Percentiles rank a stretch among this genome's conserved stretches.
These are phyloP conservation scores for Psilocybe subaeruginosa DNA, from an alignment of 768 basidiomycete genomes.

Conservation along the genomic window DNA sequence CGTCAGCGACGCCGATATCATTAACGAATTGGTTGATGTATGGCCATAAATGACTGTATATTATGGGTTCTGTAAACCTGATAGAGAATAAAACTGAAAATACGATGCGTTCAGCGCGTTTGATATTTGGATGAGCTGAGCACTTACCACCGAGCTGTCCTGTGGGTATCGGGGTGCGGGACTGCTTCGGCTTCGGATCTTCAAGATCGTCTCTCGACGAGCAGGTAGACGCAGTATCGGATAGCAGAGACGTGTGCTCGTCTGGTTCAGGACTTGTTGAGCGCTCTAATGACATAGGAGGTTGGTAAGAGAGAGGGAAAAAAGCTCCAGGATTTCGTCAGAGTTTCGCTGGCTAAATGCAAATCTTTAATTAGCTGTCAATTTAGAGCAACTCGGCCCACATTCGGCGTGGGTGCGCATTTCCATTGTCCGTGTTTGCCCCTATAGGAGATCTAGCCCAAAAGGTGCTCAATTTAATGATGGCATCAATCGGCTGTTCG, in stretches of 20 bases:
- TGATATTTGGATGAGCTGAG: background rate
- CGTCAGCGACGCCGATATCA: conserved; percentile 7
- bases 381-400: background rate
- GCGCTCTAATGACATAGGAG: background rate
- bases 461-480: background rate
- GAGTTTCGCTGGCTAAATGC: background rate
- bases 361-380: background rate
- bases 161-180: background rate
- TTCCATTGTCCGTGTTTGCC: background rate
- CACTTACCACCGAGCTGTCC: conserved; percentile 1
- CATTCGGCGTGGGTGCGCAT: background rate
- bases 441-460: background rate
- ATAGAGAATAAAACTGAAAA: conserved; percentile 4
- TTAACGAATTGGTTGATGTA: conserved; percentile 8
- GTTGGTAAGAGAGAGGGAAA: background rate
- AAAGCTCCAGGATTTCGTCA: background rate
- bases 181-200: no score
- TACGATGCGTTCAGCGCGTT: background rate
- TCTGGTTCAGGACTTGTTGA: background rate
- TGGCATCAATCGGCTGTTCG: background rate
- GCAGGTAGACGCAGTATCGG: background rate
- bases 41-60: conserved; percentile 8
- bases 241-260: background rate
- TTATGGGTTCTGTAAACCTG: conserved; percentile 5
- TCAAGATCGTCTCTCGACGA: background rate